Base-by-base conservation (phyloP, 306 rosid genomes). In the Acacia melanoxylon region DNA sequence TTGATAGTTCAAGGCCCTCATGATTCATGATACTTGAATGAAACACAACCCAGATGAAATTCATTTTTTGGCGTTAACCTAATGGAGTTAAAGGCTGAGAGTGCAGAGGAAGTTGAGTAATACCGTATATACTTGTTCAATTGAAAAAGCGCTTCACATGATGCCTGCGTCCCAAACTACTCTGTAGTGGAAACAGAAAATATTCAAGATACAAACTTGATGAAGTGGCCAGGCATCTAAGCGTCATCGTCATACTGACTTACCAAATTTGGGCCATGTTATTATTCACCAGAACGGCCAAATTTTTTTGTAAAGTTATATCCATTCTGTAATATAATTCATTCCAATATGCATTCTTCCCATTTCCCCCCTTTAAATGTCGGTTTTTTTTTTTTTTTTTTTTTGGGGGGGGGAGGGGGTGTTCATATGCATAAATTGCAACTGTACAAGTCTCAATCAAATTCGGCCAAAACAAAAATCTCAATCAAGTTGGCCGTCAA, bases 1-100 rank as follows among this genome's bases (percentile, higher is more conserved):
- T 80, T 89, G 91, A 79, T 92, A 89, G 84, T 93, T 88, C 97
- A 85, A 67, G 91, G 87, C 82, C 70, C 97, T 86, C 99, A 91
- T 79, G 85, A 86, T 88, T 91, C 92, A 80, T 93, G 91, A 93
- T 87, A 83, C 45, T 83, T 81, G 86, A 80, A 63, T 70, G 71
- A 76, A 87, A 46, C 83, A 84, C 59, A 88, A 83, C 68, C 58
- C 87, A 77, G 85, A 14, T 7, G 61, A 79, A 84, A 77, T 46
- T 82, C 88, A 86, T 48, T 78, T 77, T 82, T 62, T 71, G 71
- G 78, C 87, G 49, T 80, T 79, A 75, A 81, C 78, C 82, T 67
- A 87, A 84, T 84, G 85, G 84, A 72, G 86, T 6, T 3, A 67
- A 81, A 85, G 80, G 79, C 79, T n/a, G n/a, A 22, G 82, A 82